Evolutionary conservation across 1,284 basidiomycete genomes (phyloP).

Genomic region (Ceratobasidium sp.): DNA sequence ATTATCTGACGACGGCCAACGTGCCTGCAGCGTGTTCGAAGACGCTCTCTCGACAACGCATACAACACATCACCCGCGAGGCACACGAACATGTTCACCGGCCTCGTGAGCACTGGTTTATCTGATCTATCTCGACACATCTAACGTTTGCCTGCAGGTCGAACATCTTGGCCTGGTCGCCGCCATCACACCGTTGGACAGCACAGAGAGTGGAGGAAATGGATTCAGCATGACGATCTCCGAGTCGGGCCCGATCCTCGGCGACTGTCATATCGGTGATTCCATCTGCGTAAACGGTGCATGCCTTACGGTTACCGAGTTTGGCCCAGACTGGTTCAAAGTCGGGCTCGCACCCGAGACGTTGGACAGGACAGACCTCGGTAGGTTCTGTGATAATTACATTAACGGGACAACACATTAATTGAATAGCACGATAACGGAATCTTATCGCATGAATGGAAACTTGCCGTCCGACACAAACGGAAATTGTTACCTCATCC

Average conservation of each 20-base stretch:
- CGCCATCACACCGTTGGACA: slow-evolving; percentile 55
- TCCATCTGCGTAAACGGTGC: slow-evolving; percentile 88
- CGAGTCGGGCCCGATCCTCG: slow-evolving; percentile 75
- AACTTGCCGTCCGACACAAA: too few species aligned
- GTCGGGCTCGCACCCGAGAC: slow-evolving; percentile 98
- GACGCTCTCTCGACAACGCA: neutral
- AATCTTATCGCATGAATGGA: too few species aligned
- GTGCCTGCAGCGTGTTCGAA: slow-evolving; percentile 1
- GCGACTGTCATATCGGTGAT: slow-evolving; percentile 93
- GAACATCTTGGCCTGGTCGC: slow-evolving; percentile 81
- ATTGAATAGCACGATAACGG: too few species aligned
- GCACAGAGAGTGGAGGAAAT: slow-evolving; percentile 61
- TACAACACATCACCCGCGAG: slow-evolving; percentile 19
- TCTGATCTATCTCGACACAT: neutral
- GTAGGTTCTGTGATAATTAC: slow-evolving; percentile 54
- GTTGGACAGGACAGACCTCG: slow-evolving; percentile 87
- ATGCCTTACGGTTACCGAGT: slow-evolving; percentile 90
- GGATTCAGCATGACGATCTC: slow-evolving; percentile 88
- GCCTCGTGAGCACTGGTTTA: slow-evolving; percentile 41
- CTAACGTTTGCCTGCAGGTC: slow-evolving; percentile 46
- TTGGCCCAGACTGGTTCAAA: slow-evolving; percentile 77
- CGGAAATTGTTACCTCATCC: too few species aligned
- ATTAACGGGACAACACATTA: slow-evolving; percentile 1
- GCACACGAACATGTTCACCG: slow-evolving; percentile 41
- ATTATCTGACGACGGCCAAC: slow-evolving; percentile 24